phyloP scores from a whole-genome alignment of 1,139 yeast species.

The Debaryomycetaceae sp. region DNA sequence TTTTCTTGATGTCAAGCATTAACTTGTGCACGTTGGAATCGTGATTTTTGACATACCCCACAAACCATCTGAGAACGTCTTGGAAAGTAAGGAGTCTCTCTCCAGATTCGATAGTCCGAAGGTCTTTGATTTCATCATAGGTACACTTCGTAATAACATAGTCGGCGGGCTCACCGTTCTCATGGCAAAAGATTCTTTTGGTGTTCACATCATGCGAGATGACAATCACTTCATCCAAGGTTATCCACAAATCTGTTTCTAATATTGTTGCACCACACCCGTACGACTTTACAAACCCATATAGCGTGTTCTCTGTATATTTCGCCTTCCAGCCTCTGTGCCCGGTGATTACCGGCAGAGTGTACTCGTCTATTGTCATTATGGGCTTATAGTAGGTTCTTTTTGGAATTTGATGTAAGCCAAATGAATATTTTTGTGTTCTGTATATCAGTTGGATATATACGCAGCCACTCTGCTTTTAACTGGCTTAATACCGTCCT shows the following conservation, averaged over 20 bases:
- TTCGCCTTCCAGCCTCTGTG: constrained; percentile 55
- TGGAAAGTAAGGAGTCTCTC: constrained; percentile 60
- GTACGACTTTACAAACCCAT: constrained; percentile 69
- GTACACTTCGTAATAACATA: constrained; percentile 37
- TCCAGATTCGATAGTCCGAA: constrained; percentile 54
- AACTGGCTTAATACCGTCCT: too few species aligned
- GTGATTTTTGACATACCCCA: constrained; percentile 26
- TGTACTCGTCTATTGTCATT: constrained; percentile 1
- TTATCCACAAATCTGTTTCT: constrained; percentile 83
- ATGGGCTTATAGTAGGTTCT: too few species aligned
- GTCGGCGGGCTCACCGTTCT: constrained; percentile 37
- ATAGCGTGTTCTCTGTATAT: constrained; percentile 76
- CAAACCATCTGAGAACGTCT: constrained; percentile 59
- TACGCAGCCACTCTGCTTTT: too few species aligned
- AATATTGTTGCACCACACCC: constrained; percentile 67
- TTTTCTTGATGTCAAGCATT: constrained; percentile 80
- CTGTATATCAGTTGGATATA: not conserved
- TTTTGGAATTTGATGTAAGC: not conserved
- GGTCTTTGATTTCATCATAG: constrained; percentile 42
- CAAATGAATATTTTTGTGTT: not conserved
- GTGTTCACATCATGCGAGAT: constrained; percentile 72
- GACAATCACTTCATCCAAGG: constrained; percentile 69
- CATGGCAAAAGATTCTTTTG: constrained; percentile 54
- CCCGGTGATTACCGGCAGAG: constrained; percentile 35
- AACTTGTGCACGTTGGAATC: constrained; percentile 31